These are phyloP conservation scores for Euphorbia pulcherrima DNA, from an alignment of 345 rosid genomes.

Conservation along the genomic window DNA sequence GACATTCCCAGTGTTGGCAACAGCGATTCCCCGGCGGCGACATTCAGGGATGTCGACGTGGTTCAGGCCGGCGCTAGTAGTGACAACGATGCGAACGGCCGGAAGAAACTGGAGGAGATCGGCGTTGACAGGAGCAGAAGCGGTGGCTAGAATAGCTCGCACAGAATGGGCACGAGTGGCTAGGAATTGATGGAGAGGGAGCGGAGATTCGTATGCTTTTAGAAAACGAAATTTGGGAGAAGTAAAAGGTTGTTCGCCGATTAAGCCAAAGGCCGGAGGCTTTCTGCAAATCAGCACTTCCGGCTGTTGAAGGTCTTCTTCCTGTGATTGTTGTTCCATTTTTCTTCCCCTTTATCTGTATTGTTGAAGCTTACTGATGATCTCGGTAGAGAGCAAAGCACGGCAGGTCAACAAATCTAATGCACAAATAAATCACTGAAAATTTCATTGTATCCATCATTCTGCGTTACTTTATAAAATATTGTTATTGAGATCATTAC, in stretches of 20 bases:
- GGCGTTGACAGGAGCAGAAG: slow-evolving; percentile 6
- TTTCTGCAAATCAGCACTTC: slow-evolving; percentile 11
- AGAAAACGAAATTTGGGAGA: slow-evolving; percentile 17
- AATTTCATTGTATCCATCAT: no score
- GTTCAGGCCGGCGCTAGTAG: slow-evolving; percentile 50
- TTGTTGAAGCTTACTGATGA: no score
- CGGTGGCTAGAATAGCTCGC: slow-evolving; percentile 18
- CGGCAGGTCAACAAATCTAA: no score
- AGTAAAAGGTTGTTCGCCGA: slow-evolving; percentile 11
- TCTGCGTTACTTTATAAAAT: no score
- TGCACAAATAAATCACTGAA: no score
- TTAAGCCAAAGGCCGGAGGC: background rate
- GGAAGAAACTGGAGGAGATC: slow-evolving; percentile 39
- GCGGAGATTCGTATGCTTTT: no score
- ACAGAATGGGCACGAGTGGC: slow-evolving; percentile 4
- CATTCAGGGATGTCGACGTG: slow-evolving; percentile 56
- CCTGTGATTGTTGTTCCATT: no score
- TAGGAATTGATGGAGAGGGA: slow-evolving; percentile 20
- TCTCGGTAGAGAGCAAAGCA: no score
- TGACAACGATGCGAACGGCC: slow-evolving; percentile 37
- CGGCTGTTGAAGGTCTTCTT: background rate
- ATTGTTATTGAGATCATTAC: no score
- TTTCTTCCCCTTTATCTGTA: no score
- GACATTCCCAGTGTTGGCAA: slow-evolving; percentile 43
- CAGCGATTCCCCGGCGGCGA: slow-evolving; percentile 45